Evolutionary conservation across 1,139 yeast species (phyloP).

Genomic region (Protomyces pachydermus): DNA sequence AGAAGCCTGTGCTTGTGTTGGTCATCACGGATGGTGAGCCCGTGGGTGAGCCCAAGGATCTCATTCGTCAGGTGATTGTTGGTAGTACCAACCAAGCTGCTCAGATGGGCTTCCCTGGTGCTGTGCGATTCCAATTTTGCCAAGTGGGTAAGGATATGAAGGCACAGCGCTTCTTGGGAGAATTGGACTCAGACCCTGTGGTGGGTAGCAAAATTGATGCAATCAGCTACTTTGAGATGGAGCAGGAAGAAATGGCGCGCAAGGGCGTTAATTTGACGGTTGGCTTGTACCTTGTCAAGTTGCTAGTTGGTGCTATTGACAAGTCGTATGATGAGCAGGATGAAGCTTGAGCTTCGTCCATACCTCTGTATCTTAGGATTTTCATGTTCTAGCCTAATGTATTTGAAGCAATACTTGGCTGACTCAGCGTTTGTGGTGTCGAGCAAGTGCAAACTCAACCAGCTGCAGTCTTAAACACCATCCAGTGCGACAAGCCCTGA

Average conservation of each 20-base stretch:
- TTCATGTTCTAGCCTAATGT: not conserved
- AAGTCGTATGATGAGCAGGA: constrained; percentile 20
- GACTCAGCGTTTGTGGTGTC: too few species aligned
- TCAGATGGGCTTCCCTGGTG: constrained; percentile 37
- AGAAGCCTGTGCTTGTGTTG: constrained; percentile 39
- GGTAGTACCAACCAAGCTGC: constrained; percentile 36
- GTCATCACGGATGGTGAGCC: constrained; percentile 40
- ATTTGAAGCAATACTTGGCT: too few species aligned
- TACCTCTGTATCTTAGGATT: not conserved
- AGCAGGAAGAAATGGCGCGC: constrained; percentile 40
- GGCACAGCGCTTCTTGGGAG: constrained; percentile 38
- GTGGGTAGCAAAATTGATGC: constrained; percentile 40
- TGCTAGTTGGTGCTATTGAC: constrained; percentile 32
- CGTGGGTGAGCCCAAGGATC: constrained; percentile 38
- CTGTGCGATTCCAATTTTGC: constrained; percentile 40
- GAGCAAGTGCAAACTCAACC: too few species aligned
- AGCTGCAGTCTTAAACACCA: too few species aligned
- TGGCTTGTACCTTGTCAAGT: constrained; percentile 39
- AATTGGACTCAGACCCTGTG: constrained; percentile 37
- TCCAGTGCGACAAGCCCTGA: too few species aligned
- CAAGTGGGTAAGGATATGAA: constrained; percentile 40
- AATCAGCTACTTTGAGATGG: constrained; percentile 39
- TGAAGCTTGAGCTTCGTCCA: not conserved
- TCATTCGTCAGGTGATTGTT: constrained; percentile 36
- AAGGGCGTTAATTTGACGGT: constrained; percentile 39